Evolutionary conservation across 805 yeast species (phyloP).

Genomic region (Candida boleticola): DNA sequence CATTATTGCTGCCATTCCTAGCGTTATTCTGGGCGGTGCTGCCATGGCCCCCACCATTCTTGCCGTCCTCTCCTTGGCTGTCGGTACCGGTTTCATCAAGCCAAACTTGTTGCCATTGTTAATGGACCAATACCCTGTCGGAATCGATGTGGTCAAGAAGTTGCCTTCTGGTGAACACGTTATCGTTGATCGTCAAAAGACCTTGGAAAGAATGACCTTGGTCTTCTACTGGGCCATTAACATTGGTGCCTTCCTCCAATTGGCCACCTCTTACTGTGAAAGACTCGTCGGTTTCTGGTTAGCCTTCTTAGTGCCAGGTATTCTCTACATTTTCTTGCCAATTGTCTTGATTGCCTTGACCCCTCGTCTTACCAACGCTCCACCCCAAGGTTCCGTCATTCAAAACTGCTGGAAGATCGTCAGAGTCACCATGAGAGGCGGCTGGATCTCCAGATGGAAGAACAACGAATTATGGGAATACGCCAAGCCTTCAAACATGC

Average conservation of each 20-base stretch:
- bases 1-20: slow-evolving; percentile 48
- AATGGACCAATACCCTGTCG: slow-evolving; percentile 50
- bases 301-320: slow-evolving; percentile 43
- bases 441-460: slow-evolving; percentile 40
- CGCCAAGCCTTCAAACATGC: slow-evolving; percentile 45
- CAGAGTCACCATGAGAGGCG: slow-evolving; percentile 40
- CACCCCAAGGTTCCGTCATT: slow-evolving; percentile 48
- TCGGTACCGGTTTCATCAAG: slow-evolving; percentile 54
- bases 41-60: slow-evolving; percentile 42
- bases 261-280: slow-evolving; percentile 52
- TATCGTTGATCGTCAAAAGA: slow-evolving; percentile 47
- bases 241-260: slow-evolving; percentile 51
- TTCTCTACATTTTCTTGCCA: slow-evolving; percentile 30
- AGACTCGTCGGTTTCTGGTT: slow-evolving; percentile 54
- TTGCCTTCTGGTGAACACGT: slow-evolving; percentile 64
- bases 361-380: slow-evolving; percentile 27
- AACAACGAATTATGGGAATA: slow-evolving; percentile 46
- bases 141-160: slow-evolving; percentile 56
- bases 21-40: slow-evolving; percentile 31
- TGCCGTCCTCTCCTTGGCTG: slow-evolving; percentile 37
- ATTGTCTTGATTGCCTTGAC: slow-evolving; percentile 24
- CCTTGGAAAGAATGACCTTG: slow-evolving; percentile 42
- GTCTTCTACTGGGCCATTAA: slow-evolving; percentile 56
- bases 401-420: slow-evolving; percentile 41
- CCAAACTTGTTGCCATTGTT: slow-evolving; percentile 50